Evolutionary conservation across 495 filamentous ascomycete genomes (phyloP).

Genomic region (Haplographium delicatum): DNA sequence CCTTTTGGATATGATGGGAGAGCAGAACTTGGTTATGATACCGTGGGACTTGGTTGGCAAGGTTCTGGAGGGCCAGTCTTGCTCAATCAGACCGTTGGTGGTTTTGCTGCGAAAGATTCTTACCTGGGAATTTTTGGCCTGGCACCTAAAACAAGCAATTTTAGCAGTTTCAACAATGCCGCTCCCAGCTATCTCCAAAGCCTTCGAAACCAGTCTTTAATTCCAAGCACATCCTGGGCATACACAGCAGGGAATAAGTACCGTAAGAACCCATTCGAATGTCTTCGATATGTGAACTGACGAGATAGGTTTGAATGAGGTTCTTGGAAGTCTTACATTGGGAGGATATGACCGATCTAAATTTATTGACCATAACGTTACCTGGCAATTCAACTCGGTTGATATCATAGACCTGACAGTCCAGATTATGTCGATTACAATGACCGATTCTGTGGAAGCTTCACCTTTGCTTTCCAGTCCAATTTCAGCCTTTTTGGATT

Average conservation of each 20-base stretch:
- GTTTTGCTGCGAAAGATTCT: background rate
- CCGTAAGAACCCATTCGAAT: background rate
- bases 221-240: slow-evolving; percentile 1
- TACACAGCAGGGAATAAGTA: slow-evolving; percentile 7
- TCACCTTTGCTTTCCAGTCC: slow-evolving; percentile 26
- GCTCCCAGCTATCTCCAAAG: slow-evolving; percentile 4
- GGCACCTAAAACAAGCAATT: background rate
- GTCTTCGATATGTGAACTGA: background rate
- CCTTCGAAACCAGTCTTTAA: background rate
- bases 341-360: slow-evolving; percentile 49
- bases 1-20: background rate
- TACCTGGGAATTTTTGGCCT: slow-evolving; percentile 2
- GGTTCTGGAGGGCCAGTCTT: background rate
- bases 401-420: slow-evolving; percentile 26
- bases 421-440: slow-evolving; percentile 1
- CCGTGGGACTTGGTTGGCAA: background rate
- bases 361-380: slow-evolving; percentile 41
- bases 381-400: slow-evolving; percentile 40
- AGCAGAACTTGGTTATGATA: slow-evolving; percentile 1
- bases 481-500: slow-evolving; percentile 43
- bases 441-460: background rate
- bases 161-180: background rate
- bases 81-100: slow-evolving; percentile 1
- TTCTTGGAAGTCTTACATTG: slow-evolving; percentile 45
- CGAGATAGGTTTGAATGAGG: slow-evolving; percentile 29